Evolutionary conservation across 805 yeast species (phyloP), one percentile per base, ranked within the genome.

Genomic region (Metschnikowia santaceciliae): DNA sequence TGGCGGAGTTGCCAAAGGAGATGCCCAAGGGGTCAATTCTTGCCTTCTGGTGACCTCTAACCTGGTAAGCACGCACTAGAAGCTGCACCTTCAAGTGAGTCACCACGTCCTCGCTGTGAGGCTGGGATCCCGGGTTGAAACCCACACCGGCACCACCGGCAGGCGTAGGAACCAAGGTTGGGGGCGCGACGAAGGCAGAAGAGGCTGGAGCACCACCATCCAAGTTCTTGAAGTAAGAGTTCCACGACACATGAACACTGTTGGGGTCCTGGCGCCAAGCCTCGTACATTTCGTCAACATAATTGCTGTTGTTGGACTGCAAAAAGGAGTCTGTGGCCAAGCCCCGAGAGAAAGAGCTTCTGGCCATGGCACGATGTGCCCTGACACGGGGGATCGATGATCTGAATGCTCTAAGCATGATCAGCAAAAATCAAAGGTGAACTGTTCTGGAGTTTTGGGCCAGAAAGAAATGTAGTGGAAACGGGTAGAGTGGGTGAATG

Each of bases 41-140:
- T 42, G 98, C 97, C 76, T 88, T 89, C 70, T 85, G 87, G 71
- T 94, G 99, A 60, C 99, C 99, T 72, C 98, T 84, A 48, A 94
- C 99, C 77, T 94, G 99, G 75, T 91, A 94, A 32, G 99, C 99
- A 71, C 99, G 88, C 56, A 95, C 97, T 62, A 94, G 79, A 61
- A 94, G 81, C 78, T 94, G 99, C 15, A 90, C 95, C 71, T 94
- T 94, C 78, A 94, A 81, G 70, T 94, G 98, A 55, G 88, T 79
- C 57, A 87, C 79, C 42, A 91, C 89, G 57, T 84, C 89, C 63
- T 83, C 81, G 57, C 75, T 69, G 53, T 68, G 69, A 32, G 75
- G 77, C 40, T 62, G 63, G 46, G 79, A 78, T 26, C 80, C 81
- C 32, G 84, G 88, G 44, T 82, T 74, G 57, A 80, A 76, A 2